Evolutionary conservation across 2,329 filamentous ascomycete genomes (phyloP).

Genomic region (Chaetomium globosum): DNA sequence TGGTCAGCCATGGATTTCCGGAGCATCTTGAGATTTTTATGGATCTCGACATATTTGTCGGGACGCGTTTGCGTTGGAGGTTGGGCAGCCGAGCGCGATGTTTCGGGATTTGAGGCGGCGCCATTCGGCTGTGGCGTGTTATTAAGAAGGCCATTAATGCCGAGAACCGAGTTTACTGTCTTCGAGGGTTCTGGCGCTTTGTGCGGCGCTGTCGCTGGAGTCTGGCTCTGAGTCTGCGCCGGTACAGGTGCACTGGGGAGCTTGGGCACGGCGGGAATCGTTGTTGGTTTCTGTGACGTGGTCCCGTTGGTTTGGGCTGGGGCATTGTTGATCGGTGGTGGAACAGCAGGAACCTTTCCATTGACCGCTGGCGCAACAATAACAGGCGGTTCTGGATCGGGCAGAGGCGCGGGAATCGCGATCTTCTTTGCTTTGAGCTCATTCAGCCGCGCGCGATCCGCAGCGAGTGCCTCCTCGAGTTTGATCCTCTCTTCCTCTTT

Average conservation of each 20-base stretch:
- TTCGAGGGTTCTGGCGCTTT: constrained; percentile 17
- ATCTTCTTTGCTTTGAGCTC: constrained; percentile 42
- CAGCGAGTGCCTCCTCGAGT: constrained; percentile 37
- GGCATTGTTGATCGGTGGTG: constrained; percentile 5
- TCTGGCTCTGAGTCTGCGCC: constrained; percentile 11
- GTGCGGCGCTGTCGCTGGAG: constrained; percentile 4
- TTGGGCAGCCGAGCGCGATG: constrained; percentile 15
- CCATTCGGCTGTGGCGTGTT: constrained; percentile 23
- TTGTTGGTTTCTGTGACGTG: not conserved
- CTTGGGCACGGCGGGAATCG: not conserved
- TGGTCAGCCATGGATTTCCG: constrained; percentile 52
- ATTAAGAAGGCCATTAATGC: constrained; percentile 24
- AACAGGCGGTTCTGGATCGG: constrained; percentile 30
- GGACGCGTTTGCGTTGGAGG: constrained; percentile 22
- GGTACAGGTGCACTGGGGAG: constrained; percentile 17
- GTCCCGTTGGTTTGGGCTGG: constrained; percentile 15
- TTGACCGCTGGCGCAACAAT: constrained; percentile 22
- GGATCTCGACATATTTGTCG: constrained; percentile 61
- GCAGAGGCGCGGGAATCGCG: constrained; percentile 34
- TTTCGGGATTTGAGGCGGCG: constrained; percentile 1
- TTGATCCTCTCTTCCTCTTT: constrained; percentile 41
- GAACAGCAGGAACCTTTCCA: constrained; percentile 5
- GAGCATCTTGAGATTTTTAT: constrained; percentile 67
- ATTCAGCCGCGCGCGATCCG: constrained; percentile 37
- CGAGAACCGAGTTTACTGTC: constrained; percentile 18